Evolutionary conservation across 2,329 filamentous ascomycete genomes (phyloP).

Genomic region (Curvularia sp.): DNA sequence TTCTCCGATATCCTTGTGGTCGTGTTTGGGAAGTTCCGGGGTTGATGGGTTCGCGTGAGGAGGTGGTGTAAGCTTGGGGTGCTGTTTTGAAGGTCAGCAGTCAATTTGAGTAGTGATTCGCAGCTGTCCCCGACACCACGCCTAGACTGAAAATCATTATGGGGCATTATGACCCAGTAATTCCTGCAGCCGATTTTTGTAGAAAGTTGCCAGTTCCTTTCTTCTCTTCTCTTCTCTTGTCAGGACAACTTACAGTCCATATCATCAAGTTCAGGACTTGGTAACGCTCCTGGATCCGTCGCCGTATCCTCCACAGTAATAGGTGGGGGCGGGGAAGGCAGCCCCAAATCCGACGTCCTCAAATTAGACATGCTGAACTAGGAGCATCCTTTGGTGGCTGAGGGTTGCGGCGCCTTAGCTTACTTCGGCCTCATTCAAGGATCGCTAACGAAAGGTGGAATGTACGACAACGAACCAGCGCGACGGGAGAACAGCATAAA

Average conservation of each 20-base stretch:
- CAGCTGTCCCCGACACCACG: conserved; percentile 1
- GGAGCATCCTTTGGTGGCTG: not conserved
- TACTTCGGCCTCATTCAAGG: conserved; percentile 9
- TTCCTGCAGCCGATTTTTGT: not conserved
- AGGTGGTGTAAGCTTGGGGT: conserved; percentile 27
- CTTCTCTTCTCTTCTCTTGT: not conserved
- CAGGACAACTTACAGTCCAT: conserved; percentile 20
- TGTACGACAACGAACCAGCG: conserved; percentile 7
- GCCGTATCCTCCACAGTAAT: conserved; percentile 48
- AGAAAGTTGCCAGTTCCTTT: not conserved
- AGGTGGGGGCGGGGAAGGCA: conserved; percentile 41
- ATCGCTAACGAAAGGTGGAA: not conserved
- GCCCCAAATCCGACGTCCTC: conserved; percentile 18
- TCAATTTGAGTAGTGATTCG: not conserved
- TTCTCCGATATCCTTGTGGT: conserved; percentile 26
- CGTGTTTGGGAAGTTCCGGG: conserved; percentile 19
- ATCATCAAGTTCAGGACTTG: conserved; percentile 31
- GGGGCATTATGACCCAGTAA: not conserved
- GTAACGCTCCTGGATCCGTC: conserved; percentile 30
- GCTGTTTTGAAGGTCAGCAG: conserved; percentile 19
- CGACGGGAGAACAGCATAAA: conserved; percentile 7
- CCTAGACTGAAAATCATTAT: not conserved
- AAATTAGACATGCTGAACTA: conserved; percentile 12
- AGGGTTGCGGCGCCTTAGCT: conserved; percentile 7
- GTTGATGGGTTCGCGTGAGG: conserved; percentile 20